Conservation (phyloP, 208 protist species). For the Leptomonas seymouri region DNA sequence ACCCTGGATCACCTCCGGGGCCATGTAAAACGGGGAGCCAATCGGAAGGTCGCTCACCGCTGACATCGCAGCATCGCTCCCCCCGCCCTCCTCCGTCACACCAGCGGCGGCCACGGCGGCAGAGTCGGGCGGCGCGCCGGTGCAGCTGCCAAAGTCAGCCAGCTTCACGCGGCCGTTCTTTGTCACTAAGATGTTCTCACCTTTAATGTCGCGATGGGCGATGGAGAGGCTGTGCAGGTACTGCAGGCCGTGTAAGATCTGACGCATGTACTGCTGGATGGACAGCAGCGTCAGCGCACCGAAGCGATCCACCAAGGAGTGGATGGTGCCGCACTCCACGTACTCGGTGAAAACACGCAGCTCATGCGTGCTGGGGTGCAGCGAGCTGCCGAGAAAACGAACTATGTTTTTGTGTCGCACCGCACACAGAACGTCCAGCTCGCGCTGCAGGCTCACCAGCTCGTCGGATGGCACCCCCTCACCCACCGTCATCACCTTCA, state of each 20-base stretch:
- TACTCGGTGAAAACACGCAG: constrained; percentile 81
- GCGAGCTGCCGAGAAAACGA: constrained; percentile 65
- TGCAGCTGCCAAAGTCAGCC: constrained; percentile 81
- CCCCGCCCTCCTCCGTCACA: constrained; percentile 5
- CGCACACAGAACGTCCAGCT: constrained; percentile 65
- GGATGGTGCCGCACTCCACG: constrained; percentile 75
- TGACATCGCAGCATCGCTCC: constrained; percentile 1
- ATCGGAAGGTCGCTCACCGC: constrained; percentile 27
- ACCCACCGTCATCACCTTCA: constrained; percentile 60
- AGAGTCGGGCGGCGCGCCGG: constrained; percentile 22
- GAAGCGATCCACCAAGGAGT: constrained; percentile 59
- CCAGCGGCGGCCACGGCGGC: constrained; percentile 24
- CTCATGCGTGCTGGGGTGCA: constrained; percentile 36
- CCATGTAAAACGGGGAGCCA: constrained; percentile 82
- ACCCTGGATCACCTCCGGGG: constrained; percentile 75
- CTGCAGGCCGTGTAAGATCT: constrained; percentile 67
- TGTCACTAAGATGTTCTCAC: constrained; percentile 80
- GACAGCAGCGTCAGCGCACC: constrained; percentile 55
- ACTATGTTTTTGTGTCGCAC: constrained; percentile 77
- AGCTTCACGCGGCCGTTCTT: constrained; percentile 74
- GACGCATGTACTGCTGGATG: constrained; percentile 75
- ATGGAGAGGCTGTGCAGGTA: constrained; percentile 78
- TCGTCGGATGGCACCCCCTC: constrained; percentile 36
- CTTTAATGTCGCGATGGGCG: constrained; percentile 86
- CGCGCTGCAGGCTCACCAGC: constrained; percentile 48